Percentiles rank a stretch among this genome's conserved stretches.
These are phyloP conservation scores for Parachlorella kessleri DNA, from an alignment of 139 green algal genomes.

Conservation along the genomic window DNA sequence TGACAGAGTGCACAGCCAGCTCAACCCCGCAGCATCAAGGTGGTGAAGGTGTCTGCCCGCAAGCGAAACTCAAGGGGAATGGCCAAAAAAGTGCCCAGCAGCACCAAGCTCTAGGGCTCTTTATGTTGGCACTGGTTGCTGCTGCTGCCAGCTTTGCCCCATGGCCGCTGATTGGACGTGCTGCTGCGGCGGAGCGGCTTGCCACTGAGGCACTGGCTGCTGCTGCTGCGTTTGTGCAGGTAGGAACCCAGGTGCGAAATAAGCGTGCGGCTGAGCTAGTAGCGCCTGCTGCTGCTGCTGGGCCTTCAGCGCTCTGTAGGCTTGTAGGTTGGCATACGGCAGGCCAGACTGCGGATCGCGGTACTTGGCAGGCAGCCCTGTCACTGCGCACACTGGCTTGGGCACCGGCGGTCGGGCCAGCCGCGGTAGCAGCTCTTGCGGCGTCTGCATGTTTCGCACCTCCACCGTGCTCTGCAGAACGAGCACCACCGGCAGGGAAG, in stretches of 20 bases:
- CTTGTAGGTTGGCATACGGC: slow-evolving; percentile 47
- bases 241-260: not conserved
- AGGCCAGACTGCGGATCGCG: slow-evolving; percentile 50
- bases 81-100: too few species aligned
- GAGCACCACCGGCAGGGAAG: too few species aligned
- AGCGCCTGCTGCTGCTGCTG: not conserved
- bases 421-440: slow-evolving; percentile 30
- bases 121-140: not conserved
- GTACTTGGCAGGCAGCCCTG: slow-evolving; percentile 49
- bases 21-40: too few species aligned
- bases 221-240: not conserved
- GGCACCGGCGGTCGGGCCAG: slow-evolving; percentile 22
- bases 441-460: slow-evolving; percentile 57
- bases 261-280: not conserved
- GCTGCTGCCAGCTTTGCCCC: not conserved
- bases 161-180: not conserved
- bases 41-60: too few species aligned
- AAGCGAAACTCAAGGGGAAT: too few species aligned
- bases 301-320: slow-evolving; percentile 42
- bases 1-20: too few species aligned
- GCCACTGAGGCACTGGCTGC: not conserved
- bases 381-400: slow-evolving; percentile 33
- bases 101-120: too few species aligned
- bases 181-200: not conserved
- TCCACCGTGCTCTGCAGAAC: slow-evolving; percentile 49